Conservation (phyloP, 768 basidiomycete species). For the Clathrus columnatus region DNA sequence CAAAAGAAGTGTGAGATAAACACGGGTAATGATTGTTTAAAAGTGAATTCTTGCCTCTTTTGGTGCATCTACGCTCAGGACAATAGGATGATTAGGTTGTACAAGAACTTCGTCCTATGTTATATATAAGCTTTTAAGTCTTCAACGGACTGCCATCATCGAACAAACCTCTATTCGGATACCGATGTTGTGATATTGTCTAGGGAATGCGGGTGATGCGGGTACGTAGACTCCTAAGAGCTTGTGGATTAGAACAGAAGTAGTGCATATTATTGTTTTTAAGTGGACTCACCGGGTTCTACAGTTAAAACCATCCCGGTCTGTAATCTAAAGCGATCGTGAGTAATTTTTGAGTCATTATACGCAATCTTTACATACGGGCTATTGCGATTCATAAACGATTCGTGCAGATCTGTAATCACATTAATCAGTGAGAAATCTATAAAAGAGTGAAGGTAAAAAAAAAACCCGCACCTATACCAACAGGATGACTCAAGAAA, state of each 20-base stretch:
- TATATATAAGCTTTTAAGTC: slow-evolving; percentile 16
- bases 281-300: slow-evolving; percentile 57
- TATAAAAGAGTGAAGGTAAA: slow-evolving; percentile 8
- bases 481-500: slow-evolving; percentile 85
- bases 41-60: slow-evolving; percentile 54
- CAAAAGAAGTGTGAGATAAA: background rate
- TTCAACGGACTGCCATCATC: slow-evolving; percentile 1
- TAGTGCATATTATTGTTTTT: background rate
- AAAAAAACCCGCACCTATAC: slow-evolving; percentile 78
- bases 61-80: slow-evolving; percentile 66
- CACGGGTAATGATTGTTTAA: background rate
- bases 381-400: slow-evolving; percentile 46
- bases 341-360: too few relatives aligned
- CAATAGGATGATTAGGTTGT: slow-evolving; percentile 46
- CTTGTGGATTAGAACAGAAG: background rate
- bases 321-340: slow-evolving; percentile 41
- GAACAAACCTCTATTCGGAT: slow-evolving; percentile 76
- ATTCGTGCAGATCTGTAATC: slow-evolving; percentile 78
- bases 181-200: slow-evolving; percentile 82
- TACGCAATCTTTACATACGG: too few relatives aligned
- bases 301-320: slow-evolving; percentile 89
- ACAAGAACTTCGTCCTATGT: slow-evolving; percentile 67
- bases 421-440: background rate
- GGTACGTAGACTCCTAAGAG: slow-evolving; percentile 79
- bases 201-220: slow-evolving; percentile 66